A percentile compares a stretch with the other conserved stretches of the same genome.
phyloP scores from a whole-genome alignment of 1,284 basidiomycete genomes.

The Rhodotorula sp. region DNA sequence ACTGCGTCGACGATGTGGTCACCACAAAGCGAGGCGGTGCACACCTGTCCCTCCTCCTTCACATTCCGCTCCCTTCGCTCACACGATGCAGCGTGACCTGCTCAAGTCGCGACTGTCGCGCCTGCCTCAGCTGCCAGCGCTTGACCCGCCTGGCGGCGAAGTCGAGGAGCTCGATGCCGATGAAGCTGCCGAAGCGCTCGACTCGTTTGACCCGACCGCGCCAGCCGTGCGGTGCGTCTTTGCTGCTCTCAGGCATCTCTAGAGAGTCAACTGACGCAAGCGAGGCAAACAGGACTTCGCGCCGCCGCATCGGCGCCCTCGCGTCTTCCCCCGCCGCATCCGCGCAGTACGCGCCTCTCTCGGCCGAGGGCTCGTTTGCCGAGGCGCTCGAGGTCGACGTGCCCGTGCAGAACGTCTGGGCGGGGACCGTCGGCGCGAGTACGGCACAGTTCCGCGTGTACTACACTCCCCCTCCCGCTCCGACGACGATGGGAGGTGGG shows the following conservation, averaged over 20 bases:
- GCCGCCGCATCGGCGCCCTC: slow-evolving; percentile 10
- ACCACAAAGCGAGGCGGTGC: too few species aligned
- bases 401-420: slow-evolving; percentile 3
- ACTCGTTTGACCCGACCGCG: slow-evolving; percentile 34
- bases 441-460: slow-evolving; percentile 64
- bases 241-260: neutral
- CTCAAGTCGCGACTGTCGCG: slow-evolving; percentile 67
- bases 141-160: slow-evolving; percentile 63
- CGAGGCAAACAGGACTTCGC: neutral
- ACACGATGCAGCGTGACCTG: slow-evolving; percentile 37
- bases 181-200: slow-evolving; percentile 40
- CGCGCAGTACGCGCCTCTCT: slow-evolving; percentile 66
- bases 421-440: too few species aligned
- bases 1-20: too few species aligned
- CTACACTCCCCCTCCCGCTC: slow-evolving; percentile 57
- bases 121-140: slow-evolving; percentile 60
- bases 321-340: neutral
- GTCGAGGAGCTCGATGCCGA: slow-evolving; percentile 35
- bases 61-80: neutral
- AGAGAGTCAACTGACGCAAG: too few species aligned
- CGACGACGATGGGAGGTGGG: too few species aligned
- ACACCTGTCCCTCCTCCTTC: too few species aligned
- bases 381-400: slow-evolving; percentile 68
- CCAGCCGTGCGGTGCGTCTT: neutral
- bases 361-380: slow-evolving; percentile 69